Base-by-base conservation (phyloP, 441 rosid species). In the Sinapis alba region DNA sequence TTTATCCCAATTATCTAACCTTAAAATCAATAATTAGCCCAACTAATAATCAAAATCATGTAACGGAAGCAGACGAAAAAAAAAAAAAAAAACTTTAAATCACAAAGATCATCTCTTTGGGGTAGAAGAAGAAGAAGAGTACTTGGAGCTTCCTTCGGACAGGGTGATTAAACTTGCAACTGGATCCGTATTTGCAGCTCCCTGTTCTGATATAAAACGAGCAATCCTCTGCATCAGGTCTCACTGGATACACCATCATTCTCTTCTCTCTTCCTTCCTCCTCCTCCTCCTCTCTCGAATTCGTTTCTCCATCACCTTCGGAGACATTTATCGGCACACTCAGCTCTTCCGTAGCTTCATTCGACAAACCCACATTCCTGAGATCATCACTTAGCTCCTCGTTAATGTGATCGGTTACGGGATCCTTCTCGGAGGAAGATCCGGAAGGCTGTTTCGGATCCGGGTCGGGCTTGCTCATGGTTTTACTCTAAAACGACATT, bases 121-220 rank as follows among this genome's bases (percentile, higher is more conserved):
- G 21, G 1, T 12, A 47, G 58, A 50, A 59, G 69, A 66, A 19
- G 32, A 45, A 21, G 43, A 36, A 13, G 26, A 45, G 2, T 76
- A 91, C 98, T 93, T 85, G 93, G 77, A 50, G 79, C 77, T 83
- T 88, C 77, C 85, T 72, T 61, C 75, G 82, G 72, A 84, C 32
- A 30, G 97, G 99, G 19, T 95, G 99, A 81, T 91, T 95, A 71
- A 93, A 95, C 88, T 87, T 93, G 97, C 97, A 93, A 81, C 80
- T 86, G 11, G 85, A 84, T 63, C 92, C 99, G 74, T 82, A 95
- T 75, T 88, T 95, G 87, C 97, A 93, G 54, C 77, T 75, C 2
- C 96, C 94, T 21, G 88, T 88, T 80, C 86, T 95, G 83, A 93
- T 84, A 65, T 88, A 93, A 62, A 36, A 93, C 6, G 97, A 53